Conservation (phyloP, 345 rosid species). For the Hevea brasiliensis region DNA sequence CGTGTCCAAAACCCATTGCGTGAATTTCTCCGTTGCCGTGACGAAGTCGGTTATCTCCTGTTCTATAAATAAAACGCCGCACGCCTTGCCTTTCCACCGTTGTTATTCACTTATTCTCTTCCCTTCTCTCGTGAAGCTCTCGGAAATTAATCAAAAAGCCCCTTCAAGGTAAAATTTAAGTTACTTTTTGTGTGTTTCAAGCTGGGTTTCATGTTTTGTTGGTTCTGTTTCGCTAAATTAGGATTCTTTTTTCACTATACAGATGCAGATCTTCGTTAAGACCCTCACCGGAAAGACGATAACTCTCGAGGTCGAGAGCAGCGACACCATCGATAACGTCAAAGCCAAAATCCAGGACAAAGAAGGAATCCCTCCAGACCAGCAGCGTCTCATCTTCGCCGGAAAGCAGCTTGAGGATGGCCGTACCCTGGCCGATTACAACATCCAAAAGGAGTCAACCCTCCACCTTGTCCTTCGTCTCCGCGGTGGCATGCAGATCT, state of each 20-base stretch:
- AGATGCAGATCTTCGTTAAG: constrained; percentile 32
- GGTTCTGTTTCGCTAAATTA: neutral
- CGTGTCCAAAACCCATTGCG: constrained; percentile 2
- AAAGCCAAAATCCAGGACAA: constrained; percentile 32
- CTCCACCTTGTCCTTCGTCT: constrained; percentile 30
- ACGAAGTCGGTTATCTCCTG: neutral
- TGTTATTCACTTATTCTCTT: neutral
- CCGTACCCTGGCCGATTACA: constrained; percentile 26
- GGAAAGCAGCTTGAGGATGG: constrained; percentile 30
- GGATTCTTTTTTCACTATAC: neutral
- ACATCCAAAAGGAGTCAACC: constrained; percentile 29
- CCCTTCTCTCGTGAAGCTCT: neutral
- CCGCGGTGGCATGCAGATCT: constrained; percentile 32
- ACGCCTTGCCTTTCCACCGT: neutral
- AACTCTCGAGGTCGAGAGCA: constrained; percentile 30
- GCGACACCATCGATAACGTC: constrained; percentile 31
- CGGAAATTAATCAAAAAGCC: too few relatives aligned
- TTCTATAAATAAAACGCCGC: constrained; percentile 10
- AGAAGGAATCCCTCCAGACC: constrained; percentile 31
- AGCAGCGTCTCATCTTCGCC: constrained; percentile 28
- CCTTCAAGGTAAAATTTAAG: neutral
- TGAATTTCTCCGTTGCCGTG: neutral
- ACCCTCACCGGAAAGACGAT: constrained; percentile 30
- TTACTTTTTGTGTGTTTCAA: neutral
- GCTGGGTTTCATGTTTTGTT: neutral